These are phyloP conservation scores for Paramecium primaurelia DNA, from an alignment of 73 alveolate species.

Conservation along the genomic window DNA sequence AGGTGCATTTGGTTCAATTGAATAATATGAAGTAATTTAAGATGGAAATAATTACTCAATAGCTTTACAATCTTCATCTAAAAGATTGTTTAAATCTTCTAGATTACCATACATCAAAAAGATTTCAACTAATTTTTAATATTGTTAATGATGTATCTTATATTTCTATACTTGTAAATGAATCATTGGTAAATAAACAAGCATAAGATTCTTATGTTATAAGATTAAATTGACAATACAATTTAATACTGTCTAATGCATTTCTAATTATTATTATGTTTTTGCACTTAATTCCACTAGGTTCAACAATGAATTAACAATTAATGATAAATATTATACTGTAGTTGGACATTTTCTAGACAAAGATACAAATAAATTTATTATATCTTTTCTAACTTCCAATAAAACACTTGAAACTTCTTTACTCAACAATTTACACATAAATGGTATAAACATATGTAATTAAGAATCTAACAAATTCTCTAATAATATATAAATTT, in stretches of 20 bases:
- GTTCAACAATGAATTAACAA: slow-evolving; percentile 39
- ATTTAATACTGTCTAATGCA: slow-evolving; percentile 39
- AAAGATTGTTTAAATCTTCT: slow-evolving; percentile 40
- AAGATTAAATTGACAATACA: slow-evolving; percentile 35
- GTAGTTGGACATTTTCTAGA: slow-evolving; percentile 48
- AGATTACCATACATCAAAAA: slow-evolving; percentile 57
- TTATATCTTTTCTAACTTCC: slow-evolving; percentile 50
- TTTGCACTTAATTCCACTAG: slow-evolving; percentile 2
- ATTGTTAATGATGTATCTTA: slow-evolving; percentile 45
- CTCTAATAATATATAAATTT: slow-evolving; percentile 5
- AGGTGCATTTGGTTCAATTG: slow-evolving; percentile 42
- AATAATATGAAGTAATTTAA: not conserved
- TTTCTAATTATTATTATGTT: not conserved
- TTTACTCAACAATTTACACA: slow-evolving; percentile 45
- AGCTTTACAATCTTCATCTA: slow-evolving; percentile 38
- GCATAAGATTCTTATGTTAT: slow-evolving; percentile 36
- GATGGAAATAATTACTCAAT: not conserved
- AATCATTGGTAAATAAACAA: slow-evolving; percentile 53
- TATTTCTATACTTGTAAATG: slow-evolving; percentile 32
- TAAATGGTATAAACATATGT: slow-evolving; percentile 59
- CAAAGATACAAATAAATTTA: slow-evolving; percentile 30
- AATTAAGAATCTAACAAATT: slow-evolving; percentile 50
- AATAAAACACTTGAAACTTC: not conserved
- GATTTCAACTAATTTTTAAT: slow-evolving; percentile 52
- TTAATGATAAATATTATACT: slow-evolving; percentile 49